A percentile compares a stretch with the other conserved stretches of the same genome.
These are phyloP conservation scores for Blastobotrys petasosporus DNA, from an alignment of 1,139 yeast genomes.

Conservation along the genomic window DNA sequence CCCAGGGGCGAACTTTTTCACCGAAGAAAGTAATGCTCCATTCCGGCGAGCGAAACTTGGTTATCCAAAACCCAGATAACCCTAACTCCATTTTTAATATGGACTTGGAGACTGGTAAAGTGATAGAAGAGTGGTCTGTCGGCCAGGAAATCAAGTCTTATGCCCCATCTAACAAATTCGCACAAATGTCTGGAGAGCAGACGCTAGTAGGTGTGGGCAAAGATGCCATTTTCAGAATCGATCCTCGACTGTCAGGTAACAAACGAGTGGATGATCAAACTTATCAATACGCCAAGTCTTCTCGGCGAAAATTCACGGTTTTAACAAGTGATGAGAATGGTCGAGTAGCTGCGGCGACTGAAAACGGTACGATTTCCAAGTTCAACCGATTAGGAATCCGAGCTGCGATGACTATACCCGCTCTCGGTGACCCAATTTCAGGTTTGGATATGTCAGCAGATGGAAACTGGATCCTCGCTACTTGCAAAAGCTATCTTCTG, in stretches of 20 bases:
- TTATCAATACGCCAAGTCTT: slow-evolving; percentile 49
- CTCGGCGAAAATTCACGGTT: slow-evolving; percentile 49
- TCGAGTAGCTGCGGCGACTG: slow-evolving; percentile 67
- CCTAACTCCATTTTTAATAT: slow-evolving; percentile 51
- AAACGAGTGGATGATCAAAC: slow-evolving; percentile 52
- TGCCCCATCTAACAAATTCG: slow-evolving; percentile 65
- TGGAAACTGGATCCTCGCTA: slow-evolving; percentile 77
- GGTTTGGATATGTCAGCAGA: slow-evolving; percentile 70
- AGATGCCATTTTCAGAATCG: slow-evolving; percentile 64
- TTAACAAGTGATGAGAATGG: slow-evolving; percentile 72
- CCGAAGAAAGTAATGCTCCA: slow-evolving; percentile 73
- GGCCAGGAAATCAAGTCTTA: slow-evolving; percentile 47
- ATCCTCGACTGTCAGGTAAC: slow-evolving; percentile 63
- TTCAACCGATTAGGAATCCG: slow-evolving; percentile 64
- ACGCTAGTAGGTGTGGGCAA: slow-evolving; percentile 65
- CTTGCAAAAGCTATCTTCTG: slow-evolving; percentile 64
- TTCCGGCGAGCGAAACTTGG: slow-evolving; percentile 60
- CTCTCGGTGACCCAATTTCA: slow-evolving; percentile 66
- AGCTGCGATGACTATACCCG: slow-evolving; percentile 75
- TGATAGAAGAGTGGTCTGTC: slow-evolving; percentile 77
- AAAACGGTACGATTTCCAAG: slow-evolving; percentile 67
- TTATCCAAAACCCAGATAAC: slow-evolving; percentile 51
- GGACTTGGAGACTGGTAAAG: slow-evolving; percentile 74
- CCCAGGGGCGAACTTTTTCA: slow-evolving; percentile 47
- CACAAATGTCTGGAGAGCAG: slow-evolving; percentile 66